phyloP scores from a whole-genome alignment of 306 rosid genomes.

The Quercus aquifolioides region DNA sequence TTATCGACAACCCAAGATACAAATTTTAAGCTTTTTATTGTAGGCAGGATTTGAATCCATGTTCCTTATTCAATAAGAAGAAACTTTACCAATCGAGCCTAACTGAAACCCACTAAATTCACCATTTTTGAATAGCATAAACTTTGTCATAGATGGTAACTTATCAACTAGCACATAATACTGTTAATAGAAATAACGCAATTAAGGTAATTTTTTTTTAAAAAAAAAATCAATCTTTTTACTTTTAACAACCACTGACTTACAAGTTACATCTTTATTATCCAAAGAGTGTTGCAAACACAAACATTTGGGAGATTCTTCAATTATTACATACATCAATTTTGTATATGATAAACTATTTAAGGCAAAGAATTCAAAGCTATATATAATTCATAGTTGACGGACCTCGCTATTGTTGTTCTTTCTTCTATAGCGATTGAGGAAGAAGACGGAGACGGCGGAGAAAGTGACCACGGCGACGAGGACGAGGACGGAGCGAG shows the following conservation, averaged over 20 bases:
- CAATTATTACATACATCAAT: background rate
- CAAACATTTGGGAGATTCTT: no score
- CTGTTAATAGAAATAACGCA: background rate
- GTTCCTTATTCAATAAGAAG: no score
- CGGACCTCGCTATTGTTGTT: conserved; percentile 49
- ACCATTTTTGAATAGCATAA: no score
- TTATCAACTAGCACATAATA: background rate
- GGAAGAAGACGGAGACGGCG: conserved; percentile 57
- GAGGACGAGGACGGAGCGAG: conserved; percentile 47
- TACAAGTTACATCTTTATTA: background rate
- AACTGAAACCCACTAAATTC: rapidly evolving
- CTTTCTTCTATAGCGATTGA: conserved; percentile 40
- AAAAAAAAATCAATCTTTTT: background rate
- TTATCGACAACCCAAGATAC: no score
- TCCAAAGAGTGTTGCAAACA: background rate
- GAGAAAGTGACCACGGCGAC: conserved; percentile 65
- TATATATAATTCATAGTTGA: background rate
- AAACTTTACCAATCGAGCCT: no score
- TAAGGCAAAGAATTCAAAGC: background rate
- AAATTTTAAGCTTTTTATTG: no score
- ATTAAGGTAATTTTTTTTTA: background rate
- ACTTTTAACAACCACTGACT: background rate
- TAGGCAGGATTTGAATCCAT: no score
- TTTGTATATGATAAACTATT: background rate
- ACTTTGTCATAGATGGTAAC: no score